phyloP scores from a whole-genome alignment of 768 basidiomycete genomes.

The Dioszegia crocea region DNA sequence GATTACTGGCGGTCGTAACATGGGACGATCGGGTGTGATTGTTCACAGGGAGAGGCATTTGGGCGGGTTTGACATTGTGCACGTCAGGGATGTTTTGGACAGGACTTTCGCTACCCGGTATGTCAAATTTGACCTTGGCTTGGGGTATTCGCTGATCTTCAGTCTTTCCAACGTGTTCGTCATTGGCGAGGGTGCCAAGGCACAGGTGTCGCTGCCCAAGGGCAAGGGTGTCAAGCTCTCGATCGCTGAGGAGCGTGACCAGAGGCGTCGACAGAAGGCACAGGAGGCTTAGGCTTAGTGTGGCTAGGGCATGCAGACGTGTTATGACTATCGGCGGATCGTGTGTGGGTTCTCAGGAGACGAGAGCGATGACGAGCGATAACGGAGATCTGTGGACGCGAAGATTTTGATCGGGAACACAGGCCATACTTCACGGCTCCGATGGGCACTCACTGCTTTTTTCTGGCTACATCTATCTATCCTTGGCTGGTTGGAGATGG shows the following conservation, averaged over 20 bases:
- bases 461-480: too few relatives aligned
- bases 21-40: constrained; percentile 96
- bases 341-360: background rate
- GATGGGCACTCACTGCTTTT: too few relatives aligned
- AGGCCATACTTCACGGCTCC: too few relatives aligned
- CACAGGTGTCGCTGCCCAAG: constrained; percentile 94
- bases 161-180: constrained; percentile 98
- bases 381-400: too few relatives aligned
- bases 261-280: constrained; percentile 59
- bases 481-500: too few relatives aligned
- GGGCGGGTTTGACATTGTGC: constrained; percentile 98
- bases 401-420: too few relatives aligned
- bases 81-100: constrained; percentile 92
- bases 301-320: constrained; percentile 9
- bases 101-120: constrained; percentile 96
- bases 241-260: constrained; percentile 81
- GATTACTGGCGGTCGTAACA: constrained; percentile 98
- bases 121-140: constrained; percentile 14
- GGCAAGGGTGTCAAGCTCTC: constrained; percentile 97
- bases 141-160: background rate
- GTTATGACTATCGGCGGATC: background rate
- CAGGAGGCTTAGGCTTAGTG: constrained; percentile 39
- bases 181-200: constrained; percentile 90
- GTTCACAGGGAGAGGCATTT: constrained; percentile 94
- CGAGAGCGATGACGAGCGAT: too few relatives aligned